phyloP scores from a whole-genome alignment of 345 rosid genomes.

The Eucalyptus albens region DNA sequence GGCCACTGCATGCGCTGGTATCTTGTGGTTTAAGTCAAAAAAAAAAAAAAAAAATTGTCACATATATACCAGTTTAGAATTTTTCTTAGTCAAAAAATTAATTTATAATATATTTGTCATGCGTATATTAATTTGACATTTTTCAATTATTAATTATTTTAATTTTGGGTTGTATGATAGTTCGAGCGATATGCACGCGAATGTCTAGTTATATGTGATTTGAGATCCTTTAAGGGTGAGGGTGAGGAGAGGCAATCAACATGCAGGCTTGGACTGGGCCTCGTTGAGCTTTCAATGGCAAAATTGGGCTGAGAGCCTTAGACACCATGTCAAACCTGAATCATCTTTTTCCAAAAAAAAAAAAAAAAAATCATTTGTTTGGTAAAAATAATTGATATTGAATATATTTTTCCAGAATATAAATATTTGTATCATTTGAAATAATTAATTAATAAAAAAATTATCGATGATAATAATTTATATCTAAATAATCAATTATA shows the following conservation, averaged over 20 bases:
- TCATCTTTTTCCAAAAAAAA: not conserved
- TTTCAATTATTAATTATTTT: not conserved
- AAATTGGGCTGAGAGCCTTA: not conserved
- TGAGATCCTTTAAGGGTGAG: not conserved
- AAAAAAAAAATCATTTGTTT: not conserved
- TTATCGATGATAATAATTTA: no score
- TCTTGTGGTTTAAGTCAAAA: no score
- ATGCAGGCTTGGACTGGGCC: not conserved
- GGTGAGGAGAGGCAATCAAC: not conserved
- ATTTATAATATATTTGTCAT: rapidly evolving
- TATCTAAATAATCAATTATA: rapidly evolving
- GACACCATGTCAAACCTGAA: not conserved
- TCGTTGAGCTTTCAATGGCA: not conserved
- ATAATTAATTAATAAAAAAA: no score
- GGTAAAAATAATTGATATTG: not conserved
- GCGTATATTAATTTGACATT: no score
- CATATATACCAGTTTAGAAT: rapidly evolving
- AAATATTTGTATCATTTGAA: rapidly evolving
- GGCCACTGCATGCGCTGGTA: no score
- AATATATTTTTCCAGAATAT: not conserved
- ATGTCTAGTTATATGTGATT: not conserved
- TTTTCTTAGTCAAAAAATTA: no score
- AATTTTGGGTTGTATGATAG: not conserved
- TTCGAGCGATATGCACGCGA: not conserved
- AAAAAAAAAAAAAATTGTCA: no score